These are phyloP conservation scores for Aspergillus indologenus DNA, from an alignment of 495 filamentous ascomycete species.

Conservation along the genomic window DNA sequence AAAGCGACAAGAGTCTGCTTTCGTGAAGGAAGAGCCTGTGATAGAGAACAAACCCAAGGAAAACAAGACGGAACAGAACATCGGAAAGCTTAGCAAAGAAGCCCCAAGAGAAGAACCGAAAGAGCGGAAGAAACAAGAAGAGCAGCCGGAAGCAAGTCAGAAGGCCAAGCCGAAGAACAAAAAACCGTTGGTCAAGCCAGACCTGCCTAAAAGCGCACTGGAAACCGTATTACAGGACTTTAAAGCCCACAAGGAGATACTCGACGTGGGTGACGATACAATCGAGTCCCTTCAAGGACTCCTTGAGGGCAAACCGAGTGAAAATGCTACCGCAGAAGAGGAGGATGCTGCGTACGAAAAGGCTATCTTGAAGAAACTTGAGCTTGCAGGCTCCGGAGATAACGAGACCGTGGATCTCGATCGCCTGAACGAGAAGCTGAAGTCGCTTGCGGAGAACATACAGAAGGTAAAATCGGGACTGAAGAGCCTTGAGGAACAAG, in stretches of 20 bases:
- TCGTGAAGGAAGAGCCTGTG: background rate
- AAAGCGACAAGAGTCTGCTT: background rate
- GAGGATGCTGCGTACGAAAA: constrained; percentile 38
- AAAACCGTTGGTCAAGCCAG: constrained; percentile 35
- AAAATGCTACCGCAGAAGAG: constrained; percentile 35
- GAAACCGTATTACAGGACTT: constrained; percentile 54
- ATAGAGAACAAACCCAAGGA: constrained; percentile 10
- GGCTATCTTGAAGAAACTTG: constrained; percentile 33
- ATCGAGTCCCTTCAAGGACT: constrained; percentile 61
- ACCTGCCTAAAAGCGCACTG: constrained; percentile 48
- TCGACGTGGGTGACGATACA: constrained; percentile 56
- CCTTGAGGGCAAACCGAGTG: constrained; percentile 37
- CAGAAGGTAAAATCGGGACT: constrained; percentile 64
- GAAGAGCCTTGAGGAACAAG: constrained; percentile 59
- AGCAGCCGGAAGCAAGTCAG: constrained; percentile 7
- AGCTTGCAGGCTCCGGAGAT: constrained; percentile 31
- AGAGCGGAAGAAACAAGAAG: background rate
- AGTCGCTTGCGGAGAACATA: constrained; percentile 60
- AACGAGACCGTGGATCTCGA: constrained; percentile 50
- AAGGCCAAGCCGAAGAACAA: constrained; percentile 17
- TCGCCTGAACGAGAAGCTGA: constrained; percentile 56
- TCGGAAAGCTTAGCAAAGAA: background rate
- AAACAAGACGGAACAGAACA: constrained; percentile 6
- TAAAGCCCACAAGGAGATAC: constrained; percentile 39
- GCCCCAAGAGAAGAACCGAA: background rate